Evolutionary conservation across 192 early-diverging fungal species (phyloP), one percentile per base, ranked within the genome.

Genomic region (Geranomyces michiganensis): DNA sequence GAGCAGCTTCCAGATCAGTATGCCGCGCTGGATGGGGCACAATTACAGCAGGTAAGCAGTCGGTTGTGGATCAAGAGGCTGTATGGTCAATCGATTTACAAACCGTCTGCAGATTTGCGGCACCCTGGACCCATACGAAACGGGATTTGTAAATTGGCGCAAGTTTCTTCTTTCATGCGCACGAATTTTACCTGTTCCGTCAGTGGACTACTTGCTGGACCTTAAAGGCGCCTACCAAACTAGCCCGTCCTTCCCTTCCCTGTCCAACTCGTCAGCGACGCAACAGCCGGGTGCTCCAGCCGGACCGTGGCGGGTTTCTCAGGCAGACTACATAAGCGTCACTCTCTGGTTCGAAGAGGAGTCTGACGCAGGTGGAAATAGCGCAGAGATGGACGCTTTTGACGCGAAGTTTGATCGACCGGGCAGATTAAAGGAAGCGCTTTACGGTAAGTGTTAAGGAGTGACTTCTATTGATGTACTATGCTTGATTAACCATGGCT

Each of bases 331-430:
- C 68, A 26, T 75, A 55, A 30, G 47, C 8, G 62, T 76, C 19
- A 33, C 76, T 19, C 69, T 86, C 2, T 86, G 85, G 85, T 84
- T 86, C 70, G 85, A 86, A 59, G 79, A 84, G 19, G 82, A 81
- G 1, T 8, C 24, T 4, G 82, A 79, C 21, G 51, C 51, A 17
- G 51, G 6, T 6, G 51, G 51, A 53, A 73, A 81, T 29, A 17
- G 27, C 13, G 29, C 22, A 10, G 26, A 29, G 10, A 36, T 21
- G 10, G 68, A 70, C 24, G 74, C 70, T 2, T 64, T 63, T 29
- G 44, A 32, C 33, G 45, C 67, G 31, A 79, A 83, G 62, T 86
- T 84, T 66, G 76, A 84, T 43, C 60, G 85, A 15, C 56, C 76
- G 19, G 69, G 59, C n/a, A 86, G 85, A 65, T 48, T 86, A 12